Evolutionary conservation across 2,329 filamentous ascomycete genomes (phyloP).

Genomic region (Aschersonia sp.): DNA sequence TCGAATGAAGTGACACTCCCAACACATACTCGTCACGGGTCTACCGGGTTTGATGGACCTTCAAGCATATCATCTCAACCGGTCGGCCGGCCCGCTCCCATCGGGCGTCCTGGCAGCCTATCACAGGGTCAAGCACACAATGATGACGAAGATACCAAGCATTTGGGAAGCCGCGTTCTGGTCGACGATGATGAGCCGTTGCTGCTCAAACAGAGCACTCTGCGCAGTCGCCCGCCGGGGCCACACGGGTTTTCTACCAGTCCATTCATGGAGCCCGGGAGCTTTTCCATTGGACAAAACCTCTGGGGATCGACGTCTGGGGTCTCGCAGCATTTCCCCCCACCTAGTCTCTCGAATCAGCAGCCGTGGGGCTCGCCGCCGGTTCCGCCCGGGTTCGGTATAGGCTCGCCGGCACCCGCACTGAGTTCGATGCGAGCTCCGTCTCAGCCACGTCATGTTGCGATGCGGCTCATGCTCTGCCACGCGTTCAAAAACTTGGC

Average conservation of each 20-base stretch:
- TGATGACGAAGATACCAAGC: slow-evolving; percentile 56
- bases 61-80: slow-evolving; percentile 46
- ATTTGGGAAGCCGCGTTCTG: slow-evolving; percentile 81
- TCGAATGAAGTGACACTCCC: slow-evolving; percentile 20
- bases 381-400: slow-evolving; percentile 17
- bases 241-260: slow-evolving; percentile 26
- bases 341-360: slow-evolving; percentile 28
- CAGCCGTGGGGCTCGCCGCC: slow-evolving; percentile 21
- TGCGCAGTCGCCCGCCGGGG: slow-evolving; percentile 37
- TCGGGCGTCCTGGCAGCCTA: slow-evolving; percentile 71
- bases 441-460: slow-evolving; percentile 48
- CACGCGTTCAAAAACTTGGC: slow-evolving; percentile 56
- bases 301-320: slow-evolving; percentile 25
- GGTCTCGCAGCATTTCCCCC: slow-evolving; percentile 19
- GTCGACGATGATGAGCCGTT: slow-evolving; percentile 57
- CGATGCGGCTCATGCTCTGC: slow-evolving; percentile 61
- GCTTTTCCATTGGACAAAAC: slow-evolving; percentile 21
- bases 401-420: slow-evolving; percentile 16
- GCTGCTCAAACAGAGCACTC: slow-evolving; percentile 15
- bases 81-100: slow-evolving; percentile 71
- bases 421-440: slow-evolving; percentile 15
- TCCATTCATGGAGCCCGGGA: slow-evolving; percentile 25
- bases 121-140: slow-evolving; percentile 36
- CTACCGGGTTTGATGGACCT: slow-evolving; percentile 49
- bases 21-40: slow-evolving; percentile 63